A percentile compares a stretch with the other conserved stretches of the same genome.
Evolutionary conservation across 75 land plant species (phyloP).

Genomic region (Adiantum capillusveneris): DNA sequence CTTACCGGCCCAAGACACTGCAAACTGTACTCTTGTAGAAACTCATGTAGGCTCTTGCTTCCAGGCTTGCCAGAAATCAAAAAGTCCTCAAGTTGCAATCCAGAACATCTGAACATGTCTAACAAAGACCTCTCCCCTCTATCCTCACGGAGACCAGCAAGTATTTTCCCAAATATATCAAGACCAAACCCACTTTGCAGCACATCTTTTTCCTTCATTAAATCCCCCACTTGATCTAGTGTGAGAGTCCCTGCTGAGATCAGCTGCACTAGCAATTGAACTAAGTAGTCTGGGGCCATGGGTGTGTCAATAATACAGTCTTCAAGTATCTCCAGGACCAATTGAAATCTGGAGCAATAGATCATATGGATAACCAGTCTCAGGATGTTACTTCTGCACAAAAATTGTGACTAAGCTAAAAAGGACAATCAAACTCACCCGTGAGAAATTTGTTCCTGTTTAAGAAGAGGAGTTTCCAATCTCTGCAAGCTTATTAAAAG

Average conservation of each 20-base stretch:
- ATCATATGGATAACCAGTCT: background rate
- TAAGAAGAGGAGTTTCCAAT: conserved; percentile 29
- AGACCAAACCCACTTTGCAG: no score
- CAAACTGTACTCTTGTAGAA: no score
- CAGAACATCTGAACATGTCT: no score
- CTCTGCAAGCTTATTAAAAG: conserved; percentile 49
- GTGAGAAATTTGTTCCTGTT: conserved; percentile 41
- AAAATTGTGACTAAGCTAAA: no score
- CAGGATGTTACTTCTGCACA: no score
- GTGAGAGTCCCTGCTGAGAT: conserved; percentile 47
- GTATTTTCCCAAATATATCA: no score
- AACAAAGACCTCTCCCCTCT: no score
- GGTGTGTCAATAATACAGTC: conserved; percentile 80
- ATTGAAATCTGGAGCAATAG: conserved; percentile 51
- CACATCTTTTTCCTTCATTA: background rate
- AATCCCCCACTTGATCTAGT: background rate
- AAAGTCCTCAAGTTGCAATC: no score
- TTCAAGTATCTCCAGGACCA: conserved; percentile 54
- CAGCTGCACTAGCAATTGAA: conserved; percentile 48
- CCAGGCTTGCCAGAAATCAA: no score
- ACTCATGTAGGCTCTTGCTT: no score
- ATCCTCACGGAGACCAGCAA: no score
- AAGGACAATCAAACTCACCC: conserved; percentile 45
- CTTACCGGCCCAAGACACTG: conserved; percentile 3
- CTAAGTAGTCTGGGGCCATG: conserved; percentile 73